phyloP scores from a whole-genome alignment of 768 basidiomycete species.

The Kockovaella imperatae region DNA sequence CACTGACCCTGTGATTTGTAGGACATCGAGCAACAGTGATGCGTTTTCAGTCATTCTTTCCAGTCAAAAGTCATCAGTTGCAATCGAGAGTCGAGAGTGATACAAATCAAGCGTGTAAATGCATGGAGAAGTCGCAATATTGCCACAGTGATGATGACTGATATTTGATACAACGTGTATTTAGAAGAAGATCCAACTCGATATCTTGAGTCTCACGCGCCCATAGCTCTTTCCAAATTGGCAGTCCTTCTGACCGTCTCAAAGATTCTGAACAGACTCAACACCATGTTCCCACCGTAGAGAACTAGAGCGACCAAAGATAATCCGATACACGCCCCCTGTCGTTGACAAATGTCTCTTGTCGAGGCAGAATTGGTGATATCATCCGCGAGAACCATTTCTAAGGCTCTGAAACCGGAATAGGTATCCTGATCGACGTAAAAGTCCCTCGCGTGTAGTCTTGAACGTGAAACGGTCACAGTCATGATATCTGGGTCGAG shows the following conservation, averaged over 20 bases:
- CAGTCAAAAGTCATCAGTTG: neutral
- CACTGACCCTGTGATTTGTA: too few relatives aligned
- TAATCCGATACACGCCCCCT: conserved; percentile 33
- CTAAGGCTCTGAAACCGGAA: too few relatives aligned
- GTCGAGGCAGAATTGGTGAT: conserved; percentile 16
- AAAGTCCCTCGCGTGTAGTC: neutral
- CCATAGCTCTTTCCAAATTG: conserved; percentile 9
- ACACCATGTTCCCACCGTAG: conserved; percentile 40
- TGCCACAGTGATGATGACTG: neutral
- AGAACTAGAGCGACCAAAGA: conserved; percentile 24
- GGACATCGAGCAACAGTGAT: neutral
- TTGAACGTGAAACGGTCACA: neutral
- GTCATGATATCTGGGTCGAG: conserved; percentile 10
- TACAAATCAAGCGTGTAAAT: too few relatives aligned
- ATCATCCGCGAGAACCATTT: conserved; percentile 23
- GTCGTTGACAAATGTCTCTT: conserved; percentile 29
- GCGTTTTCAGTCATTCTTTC: neutral
- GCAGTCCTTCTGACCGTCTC: conserved; percentile 37
- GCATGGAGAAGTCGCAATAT: neutral
- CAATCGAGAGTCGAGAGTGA: neutral
- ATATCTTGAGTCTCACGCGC: neutral
- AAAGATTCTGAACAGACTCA: conserved; percentile 42
- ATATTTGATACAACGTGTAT: neutral
- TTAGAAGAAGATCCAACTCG: neutral
- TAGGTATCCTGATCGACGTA: conserved; percentile 8